phyloP scores from a whole-genome alignment of 345 rosid genomes.

The Gossypium mustelinum region DNA sequence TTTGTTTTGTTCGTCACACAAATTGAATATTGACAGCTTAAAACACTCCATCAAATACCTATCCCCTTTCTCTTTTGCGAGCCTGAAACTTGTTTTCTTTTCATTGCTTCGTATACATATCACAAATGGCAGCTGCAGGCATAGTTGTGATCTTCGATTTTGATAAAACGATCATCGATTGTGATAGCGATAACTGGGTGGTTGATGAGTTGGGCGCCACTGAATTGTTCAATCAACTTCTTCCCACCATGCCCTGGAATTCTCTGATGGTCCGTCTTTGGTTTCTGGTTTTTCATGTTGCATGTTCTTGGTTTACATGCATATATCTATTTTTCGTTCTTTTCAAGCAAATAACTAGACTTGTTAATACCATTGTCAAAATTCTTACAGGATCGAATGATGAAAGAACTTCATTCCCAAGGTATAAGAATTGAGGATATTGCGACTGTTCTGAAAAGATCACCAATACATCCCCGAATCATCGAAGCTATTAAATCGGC shows the following conservation, averaged over 20 bases:
- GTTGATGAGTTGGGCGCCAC: slow-evolving; percentile 69
- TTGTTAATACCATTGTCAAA: not conserved
- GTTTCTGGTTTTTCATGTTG: not conserved
- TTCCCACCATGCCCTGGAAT: slow-evolving; percentile 89
- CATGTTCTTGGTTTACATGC: not conserved
- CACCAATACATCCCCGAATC: slow-evolving; percentile 65
- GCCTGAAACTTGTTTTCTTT: too few relatives aligned
- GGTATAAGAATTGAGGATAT: slow-evolving; percentile 56
- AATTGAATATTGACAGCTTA: not conserved
- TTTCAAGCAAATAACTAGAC: not conserved
- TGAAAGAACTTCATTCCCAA: slow-evolving; percentile 59
- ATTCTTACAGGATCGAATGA: slow-evolving; percentile 61
- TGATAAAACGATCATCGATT: slow-evolving; percentile 79
- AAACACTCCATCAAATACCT: too few relatives aligned
- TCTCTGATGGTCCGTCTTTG: slow-evolving; percentile 49
- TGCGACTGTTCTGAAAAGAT: slow-evolving; percentile 39
- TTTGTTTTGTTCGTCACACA: not conserved
- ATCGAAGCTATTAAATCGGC: slow-evolving; percentile 68
- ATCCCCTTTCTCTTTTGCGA: too few relatives aligned
- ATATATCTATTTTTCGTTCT: not conserved
- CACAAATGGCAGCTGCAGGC: slow-evolving; percentile 27
- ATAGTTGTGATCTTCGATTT: slow-evolving; percentile 68
- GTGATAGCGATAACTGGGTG: slow-evolving; percentile 84
- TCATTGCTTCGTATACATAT: too few relatives aligned
- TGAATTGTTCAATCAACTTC: slow-evolving; percentile 69